Evolutionary conservation across 805 yeast genomes (phyloP).

Genomic region (Cyberlindnera subsufficiens): DNA sequence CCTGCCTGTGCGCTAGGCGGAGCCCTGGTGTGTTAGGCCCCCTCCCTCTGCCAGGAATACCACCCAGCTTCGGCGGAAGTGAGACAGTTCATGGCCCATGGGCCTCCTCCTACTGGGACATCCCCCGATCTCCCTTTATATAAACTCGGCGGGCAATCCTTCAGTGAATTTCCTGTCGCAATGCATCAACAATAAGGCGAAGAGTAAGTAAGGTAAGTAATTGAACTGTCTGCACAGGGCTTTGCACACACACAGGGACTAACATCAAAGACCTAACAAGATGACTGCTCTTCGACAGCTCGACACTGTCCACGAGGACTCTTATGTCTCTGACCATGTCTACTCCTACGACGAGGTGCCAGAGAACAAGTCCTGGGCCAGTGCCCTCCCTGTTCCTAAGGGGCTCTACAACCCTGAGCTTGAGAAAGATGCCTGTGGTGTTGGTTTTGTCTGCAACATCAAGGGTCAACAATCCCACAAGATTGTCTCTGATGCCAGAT

Average conservation of each 20-base stretch:
- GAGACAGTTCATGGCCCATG: too few relatives aligned
- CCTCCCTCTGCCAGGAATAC: too few relatives aligned
- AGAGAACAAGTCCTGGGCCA: slow-evolving; percentile 87
- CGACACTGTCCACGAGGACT: slow-evolving; percentile 10
- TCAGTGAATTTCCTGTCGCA: too few relatives aligned
- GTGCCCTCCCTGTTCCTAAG: slow-evolving; percentile 75
- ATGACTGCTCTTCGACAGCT: slow-evolving; percentile 12
- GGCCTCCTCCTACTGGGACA: too few relatives aligned
- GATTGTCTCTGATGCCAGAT: slow-evolving; percentile 85
- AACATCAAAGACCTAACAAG: not conserved
- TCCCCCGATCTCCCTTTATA: too few relatives aligned
- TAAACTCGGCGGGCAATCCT: too few relatives aligned
- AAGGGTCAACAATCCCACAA: slow-evolving; percentile 86
- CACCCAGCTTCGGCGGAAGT: too few relatives aligned
- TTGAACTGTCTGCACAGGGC: too few relatives aligned
- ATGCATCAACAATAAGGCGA: too few relatives aligned
- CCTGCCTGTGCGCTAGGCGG: too few relatives aligned
- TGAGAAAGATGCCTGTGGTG: slow-evolving; percentile 98
- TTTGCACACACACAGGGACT: not conserved
- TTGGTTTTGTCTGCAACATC: slow-evolving; percentile 93
- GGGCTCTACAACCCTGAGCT: slow-evolving; percentile 91
- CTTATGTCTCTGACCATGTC: slow-evolving; percentile 11
- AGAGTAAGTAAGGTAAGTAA: too few relatives aligned
- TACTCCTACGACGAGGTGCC: slow-evolving; percentile 64
- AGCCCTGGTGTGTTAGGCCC: too few relatives aligned